Conservation (phyloP, 768 basidiomycete species). For the Solioccasus polychromus region DNA sequence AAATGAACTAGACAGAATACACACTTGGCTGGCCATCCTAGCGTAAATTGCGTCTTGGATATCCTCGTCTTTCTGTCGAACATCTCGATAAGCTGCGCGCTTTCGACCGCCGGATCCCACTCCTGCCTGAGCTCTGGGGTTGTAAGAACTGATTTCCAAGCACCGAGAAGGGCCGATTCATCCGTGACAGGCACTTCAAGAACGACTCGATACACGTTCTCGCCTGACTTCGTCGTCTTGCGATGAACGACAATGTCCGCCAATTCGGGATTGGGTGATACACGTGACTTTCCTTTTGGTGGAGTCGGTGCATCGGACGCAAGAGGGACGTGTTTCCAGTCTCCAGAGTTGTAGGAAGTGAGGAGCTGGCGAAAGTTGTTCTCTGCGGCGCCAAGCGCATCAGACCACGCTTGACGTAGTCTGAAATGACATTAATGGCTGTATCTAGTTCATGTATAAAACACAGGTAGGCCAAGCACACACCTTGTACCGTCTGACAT, state of each 20-base stretch:
- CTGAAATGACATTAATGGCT: slow-evolving; percentile 36
- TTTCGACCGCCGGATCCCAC: slow-evolving; percentile 94
- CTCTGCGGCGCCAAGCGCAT: slow-evolving; percentile 72
- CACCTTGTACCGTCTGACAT: slow-evolving; percentile 67
- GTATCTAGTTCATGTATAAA: background rate
- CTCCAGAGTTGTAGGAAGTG: slow-evolving; percentile 60
- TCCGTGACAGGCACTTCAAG: slow-evolving; percentile 73
- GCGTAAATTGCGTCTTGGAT: slow-evolving; percentile 82
- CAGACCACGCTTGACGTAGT: slow-evolving; percentile 79
- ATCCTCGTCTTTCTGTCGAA: slow-evolving; percentile 85
- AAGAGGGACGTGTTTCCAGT: slow-evolving; percentile 78
- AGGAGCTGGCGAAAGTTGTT: slow-evolving; percentile 75
- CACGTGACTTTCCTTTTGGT: slow-evolving; percentile 62
- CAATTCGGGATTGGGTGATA: slow-evolving; percentile 53
- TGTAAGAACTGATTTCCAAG: slow-evolving; percentile 76
- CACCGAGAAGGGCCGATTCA: slow-evolving; percentile 56
- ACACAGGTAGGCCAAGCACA: slow-evolving; percentile 9
- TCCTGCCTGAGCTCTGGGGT: slow-evolving; percentile 87
- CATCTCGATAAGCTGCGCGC: slow-evolving; percentile 77
- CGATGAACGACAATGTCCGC: slow-evolving; percentile 79
- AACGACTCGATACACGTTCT: slow-evolving; percentile 76
- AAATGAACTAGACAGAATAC: slow-evolving; percentile 39
- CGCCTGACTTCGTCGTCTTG: slow-evolving; percentile 62
- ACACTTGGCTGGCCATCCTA: slow-evolving; percentile 97
- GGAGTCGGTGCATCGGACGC: slow-evolving; percentile 39